A percentile compares a stretch with the other conserved stretches of the same genome.
phyloP scores from a whole-genome alignment of 495 filamentous ascomycete species.

The Lasiosphaeria miniovina region DNA sequence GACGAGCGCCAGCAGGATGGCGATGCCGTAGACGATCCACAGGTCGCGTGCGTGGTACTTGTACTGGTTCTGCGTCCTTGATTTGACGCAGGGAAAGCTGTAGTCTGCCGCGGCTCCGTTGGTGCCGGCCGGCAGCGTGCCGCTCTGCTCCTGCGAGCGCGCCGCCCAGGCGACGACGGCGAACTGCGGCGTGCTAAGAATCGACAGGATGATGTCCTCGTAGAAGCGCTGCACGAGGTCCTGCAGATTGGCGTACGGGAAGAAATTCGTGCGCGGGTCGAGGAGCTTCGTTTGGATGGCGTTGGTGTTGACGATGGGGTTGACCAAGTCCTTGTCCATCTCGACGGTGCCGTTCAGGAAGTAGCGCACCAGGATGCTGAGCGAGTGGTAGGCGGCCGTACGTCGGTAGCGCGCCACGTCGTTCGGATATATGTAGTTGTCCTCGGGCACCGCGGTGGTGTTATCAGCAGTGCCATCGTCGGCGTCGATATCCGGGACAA shows the following conservation, averaged over 20 bases:
- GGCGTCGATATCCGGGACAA: slow-evolving; percentile 26
- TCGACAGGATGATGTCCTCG: slow-evolving; percentile 35
- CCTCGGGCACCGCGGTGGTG: slow-evolving; percentile 32
- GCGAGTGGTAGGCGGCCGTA: slow-evolving; percentile 35
- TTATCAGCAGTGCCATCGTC: slow-evolving; percentile 39
- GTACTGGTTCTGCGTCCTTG: slow-evolving; percentile 29
- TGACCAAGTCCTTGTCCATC: slow-evolving; percentile 25
- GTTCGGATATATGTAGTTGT: slow-evolving; percentile 33
- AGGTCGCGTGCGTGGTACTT: slow-evolving; percentile 33
- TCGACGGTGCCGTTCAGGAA: slow-evolving; percentile 40
- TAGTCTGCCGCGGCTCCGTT: slow-evolving; percentile 9
- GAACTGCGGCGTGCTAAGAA: slow-evolving; percentile 36
- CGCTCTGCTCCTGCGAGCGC: slow-evolving; percentile 26
- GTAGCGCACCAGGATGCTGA: slow-evolving; percentile 29
- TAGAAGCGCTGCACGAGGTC: slow-evolving; percentile 30
- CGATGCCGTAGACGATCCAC: slow-evolving; percentile 38
- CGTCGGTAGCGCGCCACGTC: slow-evolving; percentile 29
- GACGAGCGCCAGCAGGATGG: slow-evolving; percentile 25
- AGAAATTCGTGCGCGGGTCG: slow-evolving; percentile 29
- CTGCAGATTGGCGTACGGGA: slow-evolving; percentile 21
- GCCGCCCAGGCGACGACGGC: slow-evolving; percentile 36
- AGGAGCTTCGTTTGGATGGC: slow-evolving; percentile 37
- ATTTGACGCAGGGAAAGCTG: slow-evolving; percentile 31
- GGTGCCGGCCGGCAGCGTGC: slow-evolving; percentile 6
- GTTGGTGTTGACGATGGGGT: slow-evolving; percentile 34